phyloP scores from a whole-genome alignment of 768 basidiomycete species.

The Amanita jacksonii region DNA sequence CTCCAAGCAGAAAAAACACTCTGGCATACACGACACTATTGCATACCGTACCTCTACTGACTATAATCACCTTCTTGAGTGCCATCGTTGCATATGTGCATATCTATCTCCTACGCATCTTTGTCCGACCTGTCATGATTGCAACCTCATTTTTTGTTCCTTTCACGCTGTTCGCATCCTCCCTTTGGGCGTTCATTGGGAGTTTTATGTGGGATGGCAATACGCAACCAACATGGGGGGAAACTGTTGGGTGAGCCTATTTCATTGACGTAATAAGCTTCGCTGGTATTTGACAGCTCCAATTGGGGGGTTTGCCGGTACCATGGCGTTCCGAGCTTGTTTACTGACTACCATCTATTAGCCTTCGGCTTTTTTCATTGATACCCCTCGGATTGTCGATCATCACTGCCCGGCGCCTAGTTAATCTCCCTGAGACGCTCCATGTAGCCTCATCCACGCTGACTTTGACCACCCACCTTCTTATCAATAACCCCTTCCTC shows the following conservation, averaged over 20 bases:
- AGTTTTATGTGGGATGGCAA: slow-evolving; percentile 56
- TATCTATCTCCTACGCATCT: slow-evolving; percentile 67
- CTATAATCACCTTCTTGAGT: slow-evolving; percentile 61
- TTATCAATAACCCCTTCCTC: slow-evolving; percentile 66
- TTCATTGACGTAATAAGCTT: slow-evolving; percentile 1
- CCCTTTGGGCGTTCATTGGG: slow-evolving; percentile 74
- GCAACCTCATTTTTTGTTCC: slow-evolving; percentile 71
- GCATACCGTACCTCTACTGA: slow-evolving; percentile 70
- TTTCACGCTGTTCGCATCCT: slow-evolving; percentile 60
- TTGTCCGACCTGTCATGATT: slow-evolving; percentile 78
- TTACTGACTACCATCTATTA: slow-evolving; percentile 12
- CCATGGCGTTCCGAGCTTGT: not conserved
- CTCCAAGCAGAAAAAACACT: slow-evolving; percentile 20
- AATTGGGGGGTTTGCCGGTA: not conserved
- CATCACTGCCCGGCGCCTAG: slow-evolving; percentile 61
- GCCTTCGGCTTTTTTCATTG: slow-evolving; percentile 71
- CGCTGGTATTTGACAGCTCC: not conserved
- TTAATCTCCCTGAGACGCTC: slow-evolving; percentile 61
- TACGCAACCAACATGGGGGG: slow-evolving; percentile 66
- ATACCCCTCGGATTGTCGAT: slow-evolving; percentile 63
- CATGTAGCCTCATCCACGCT: slow-evolving; percentile 53
- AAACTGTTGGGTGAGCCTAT: slow-evolving; percentile 60
- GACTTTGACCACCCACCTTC: slow-evolving; percentile 55
- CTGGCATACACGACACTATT: slow-evolving; percentile 64
- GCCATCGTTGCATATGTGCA: slow-evolving; percentile 66